Base-by-base conservation (phyloP, 805 yeast species). In the Wickerhamomyces bisporus region DNA sequence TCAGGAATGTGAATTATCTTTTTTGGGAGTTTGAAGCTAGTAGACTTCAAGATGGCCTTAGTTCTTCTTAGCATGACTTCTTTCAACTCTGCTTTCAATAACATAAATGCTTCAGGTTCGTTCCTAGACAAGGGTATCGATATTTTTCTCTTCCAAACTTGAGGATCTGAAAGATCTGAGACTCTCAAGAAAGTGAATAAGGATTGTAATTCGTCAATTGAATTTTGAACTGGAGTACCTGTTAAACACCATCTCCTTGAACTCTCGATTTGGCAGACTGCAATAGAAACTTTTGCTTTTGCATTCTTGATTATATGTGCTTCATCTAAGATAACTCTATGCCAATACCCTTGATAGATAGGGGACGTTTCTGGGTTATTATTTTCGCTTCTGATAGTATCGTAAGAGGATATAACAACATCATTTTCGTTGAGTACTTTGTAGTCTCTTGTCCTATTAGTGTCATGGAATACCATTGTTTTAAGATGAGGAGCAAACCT, bases 391-490 rank as follows among this genome's bases (percentile, higher is more conserved):
- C 56, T 43, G 10, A 85, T 50, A 0, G 85, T 78, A 12, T 77
- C 77, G 56, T 83, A 85, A 0, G 91, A 79, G 2, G 87, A 72
- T 37, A 86, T 58, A 1, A 85, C 73, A 7, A 81, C 75, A 53
- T 85, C 93, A 56, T 65, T 79, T 14, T 62, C 41, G 21, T 53
- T 36, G 47, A 81, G 47, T 7, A 64, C 61, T 17, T 55, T 44
- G 39, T 71, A 76, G 6, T 57, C 49, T 13, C 34, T 40, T n/a
- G 59, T 49, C 26, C 71, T 52, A 15, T 55, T 46, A 24, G 50
- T 42, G 64, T 67, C 76, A 58, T 84, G 89, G 54, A 62, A 84
- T 1, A 82, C 60, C 12, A 68, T 75, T 3, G 74, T 70, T 2
- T 54, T 58, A 25, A 77, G 50, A 7, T 62, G 62, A 0, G 64